phyloP scores from a whole-genome alignment of 805 yeast species.

The Sugiyamaella qingdaonensis region DNA sequence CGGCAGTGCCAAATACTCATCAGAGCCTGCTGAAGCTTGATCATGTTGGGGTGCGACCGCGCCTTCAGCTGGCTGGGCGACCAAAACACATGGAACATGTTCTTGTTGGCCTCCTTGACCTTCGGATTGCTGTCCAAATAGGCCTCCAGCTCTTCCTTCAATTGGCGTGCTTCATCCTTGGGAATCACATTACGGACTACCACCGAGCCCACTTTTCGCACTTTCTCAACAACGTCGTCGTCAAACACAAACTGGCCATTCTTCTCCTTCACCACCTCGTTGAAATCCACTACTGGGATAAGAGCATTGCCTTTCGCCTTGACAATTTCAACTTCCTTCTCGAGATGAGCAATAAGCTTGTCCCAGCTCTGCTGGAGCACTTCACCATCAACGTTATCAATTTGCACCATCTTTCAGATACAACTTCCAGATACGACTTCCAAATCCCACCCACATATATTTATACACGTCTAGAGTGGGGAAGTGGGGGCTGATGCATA shows the following conservation, averaged over 20 bases:
- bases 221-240: conserved; percentile 9
- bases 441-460: too few species aligned
- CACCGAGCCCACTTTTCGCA: conserved; percentile 30
- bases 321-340: background rate
- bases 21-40: conserved; percentile 29
- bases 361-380: conserved; percentile 11
- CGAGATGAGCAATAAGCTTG: conserved; percentile 1
- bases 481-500: too few species aligned
- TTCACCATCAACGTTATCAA: background rate
- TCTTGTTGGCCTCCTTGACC: conserved; percentile 23
- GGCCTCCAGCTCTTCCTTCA: conserved; percentile 25
- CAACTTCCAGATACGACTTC: too few species aligned
- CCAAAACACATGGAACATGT: conserved; percentile 38
- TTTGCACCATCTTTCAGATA: background rate
- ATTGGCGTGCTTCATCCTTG: conserved; percentile 25
- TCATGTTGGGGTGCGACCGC: conserved; percentile 39
- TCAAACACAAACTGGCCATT: conserved; percentile 7
- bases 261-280: background rate
- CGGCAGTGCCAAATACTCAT: conserved; percentile 29
- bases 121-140: conserved; percentile 32
- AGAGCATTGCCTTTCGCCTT: conserved; percentile 1
- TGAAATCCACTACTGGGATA: conserved; percentile 12
- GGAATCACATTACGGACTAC: conserved; percentile 35
- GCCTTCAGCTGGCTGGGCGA: conserved; percentile 38
- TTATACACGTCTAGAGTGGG: too few species aligned